phyloP scores from a whole-genome alignment of 805 yeast genomes.

The Dipodascus albidus region DNA sequence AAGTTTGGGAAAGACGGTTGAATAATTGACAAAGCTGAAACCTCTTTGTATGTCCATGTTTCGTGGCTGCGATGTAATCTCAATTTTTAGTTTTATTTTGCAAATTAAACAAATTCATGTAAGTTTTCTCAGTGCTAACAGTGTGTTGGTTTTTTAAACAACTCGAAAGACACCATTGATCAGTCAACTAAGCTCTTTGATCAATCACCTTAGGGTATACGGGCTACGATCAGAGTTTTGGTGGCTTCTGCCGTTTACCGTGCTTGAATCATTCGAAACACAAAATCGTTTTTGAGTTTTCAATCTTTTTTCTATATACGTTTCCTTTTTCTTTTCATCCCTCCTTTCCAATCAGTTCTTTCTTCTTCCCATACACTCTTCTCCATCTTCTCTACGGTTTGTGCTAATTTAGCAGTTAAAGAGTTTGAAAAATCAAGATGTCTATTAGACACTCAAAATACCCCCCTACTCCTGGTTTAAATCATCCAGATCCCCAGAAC shows the following conservation, averaged over 20 bases:
- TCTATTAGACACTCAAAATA: conserved; percentile 1
- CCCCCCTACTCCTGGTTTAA: not conserved
- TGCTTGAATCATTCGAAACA: not conserved
- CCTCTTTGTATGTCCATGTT: not conserved
- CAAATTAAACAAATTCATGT: not conserved
- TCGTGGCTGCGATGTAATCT: no score
- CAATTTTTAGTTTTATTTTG: no score
- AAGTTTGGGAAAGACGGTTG: no score
- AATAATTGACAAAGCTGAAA: not conserved
- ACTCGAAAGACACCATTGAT: no score
- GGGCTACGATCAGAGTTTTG: no score
- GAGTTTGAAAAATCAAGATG: not conserved
- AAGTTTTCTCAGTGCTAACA: no score
- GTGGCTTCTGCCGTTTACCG: not conserved
- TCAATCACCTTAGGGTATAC: no score
- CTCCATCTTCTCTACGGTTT: not conserved
- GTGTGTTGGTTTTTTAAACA: no score
- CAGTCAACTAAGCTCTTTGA: no score
- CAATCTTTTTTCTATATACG: not conserved
- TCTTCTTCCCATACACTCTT: not conserved
- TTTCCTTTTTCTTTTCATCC: not conserved
- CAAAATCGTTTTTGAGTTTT: not conserved
- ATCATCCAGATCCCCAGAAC: not conserved
- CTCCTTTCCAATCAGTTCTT: not conserved
- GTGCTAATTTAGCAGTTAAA: not conserved